phyloP scores from a whole-genome alignment of 805 yeast genomes.

The Debaryomyces prosopidis region DNA sequence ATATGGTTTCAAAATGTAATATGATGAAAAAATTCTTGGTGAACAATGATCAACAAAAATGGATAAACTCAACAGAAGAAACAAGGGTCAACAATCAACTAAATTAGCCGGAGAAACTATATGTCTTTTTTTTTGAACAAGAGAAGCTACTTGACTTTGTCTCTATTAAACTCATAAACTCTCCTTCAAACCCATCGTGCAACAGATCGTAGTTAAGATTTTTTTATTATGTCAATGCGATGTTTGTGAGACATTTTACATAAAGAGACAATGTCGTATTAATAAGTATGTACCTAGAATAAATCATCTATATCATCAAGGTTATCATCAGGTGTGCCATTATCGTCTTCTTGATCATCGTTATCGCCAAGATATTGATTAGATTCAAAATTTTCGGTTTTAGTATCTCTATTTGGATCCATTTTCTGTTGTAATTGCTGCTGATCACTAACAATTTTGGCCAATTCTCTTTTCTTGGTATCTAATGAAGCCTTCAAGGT shows the following conservation, averaged over 20 bases:
- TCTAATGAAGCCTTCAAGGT: constrained; percentile 82
- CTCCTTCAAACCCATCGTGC: not conserved
- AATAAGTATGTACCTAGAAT: constrained; percentile 16
- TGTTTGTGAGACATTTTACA: not conserved
- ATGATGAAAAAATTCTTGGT: not conserved
- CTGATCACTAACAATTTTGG: constrained; percentile 27
- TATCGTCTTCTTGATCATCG: constrained; percentile 25
- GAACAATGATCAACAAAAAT: not conserved
- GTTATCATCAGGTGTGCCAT: constrained; percentile 15
- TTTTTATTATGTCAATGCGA: not conserved
- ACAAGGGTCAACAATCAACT: not conserved
- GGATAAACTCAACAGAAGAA: not conserved
- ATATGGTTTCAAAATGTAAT: not conserved
- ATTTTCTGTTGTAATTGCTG: constrained; percentile 22
- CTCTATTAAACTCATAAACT: not conserved
- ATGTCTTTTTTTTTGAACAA: not conserved
- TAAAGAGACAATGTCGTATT: not conserved
- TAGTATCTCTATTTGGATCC: constrained; percentile 25
- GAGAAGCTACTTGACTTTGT: not conserved
- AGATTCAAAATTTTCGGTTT: constrained; percentile 24
- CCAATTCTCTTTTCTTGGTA: constrained; percentile 68
- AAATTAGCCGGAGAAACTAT: not conserved
- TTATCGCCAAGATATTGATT: constrained; percentile 34
- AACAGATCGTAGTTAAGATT: not conserved
- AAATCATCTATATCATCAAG: constrained; percentile 42